These are phyloP conservation scores for Colletotrichum eleusines DNA, from an alignment of 2,329 filamentous ascomycete genomes.

Conservation along the genomic window DNA sequence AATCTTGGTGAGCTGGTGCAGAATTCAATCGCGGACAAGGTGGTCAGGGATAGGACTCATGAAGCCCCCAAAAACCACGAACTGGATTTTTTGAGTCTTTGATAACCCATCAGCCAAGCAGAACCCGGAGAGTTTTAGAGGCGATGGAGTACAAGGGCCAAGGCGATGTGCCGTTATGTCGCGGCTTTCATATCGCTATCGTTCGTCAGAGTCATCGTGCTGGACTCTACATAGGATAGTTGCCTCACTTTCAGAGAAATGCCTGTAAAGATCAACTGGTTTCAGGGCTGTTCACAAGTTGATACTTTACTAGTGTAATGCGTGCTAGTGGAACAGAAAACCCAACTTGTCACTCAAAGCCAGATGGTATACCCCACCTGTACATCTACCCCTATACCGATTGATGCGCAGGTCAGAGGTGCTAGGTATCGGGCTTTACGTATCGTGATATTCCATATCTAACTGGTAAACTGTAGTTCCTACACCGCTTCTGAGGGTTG, in stretches of 20 bases:
- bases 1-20: constrained; percentile 51
- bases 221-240: background rate
- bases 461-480: too few relatives aligned
- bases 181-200: background rate
- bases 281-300: background rate
- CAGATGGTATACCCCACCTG: too few relatives aligned
- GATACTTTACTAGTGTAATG: background rate
- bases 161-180: too few relatives aligned
- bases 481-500: too few relatives aligned
- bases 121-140: background rate
- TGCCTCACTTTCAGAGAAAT: background rate
- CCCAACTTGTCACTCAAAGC: background rate
- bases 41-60: constrained; percentile 25
- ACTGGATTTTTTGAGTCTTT: constrained; percentile 56
- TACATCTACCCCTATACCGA: constrained; percentile 7
- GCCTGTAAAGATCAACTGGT: background rate
- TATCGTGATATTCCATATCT: too few relatives aligned
- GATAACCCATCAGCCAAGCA: background rate
- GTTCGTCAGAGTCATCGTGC: too few relatives aligned
- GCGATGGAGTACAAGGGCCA: background rate
- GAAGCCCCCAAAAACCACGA: constrained; percentile 50
- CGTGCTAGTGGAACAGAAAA: background rate
- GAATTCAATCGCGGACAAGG: constrained; percentile 46
- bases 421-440: too few relatives aligned
- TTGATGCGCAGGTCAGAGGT: too few relatives aligned